Conservation (phyloP, 1,284 basidiomycete species). For the Microbotryum violaceum region DNA sequence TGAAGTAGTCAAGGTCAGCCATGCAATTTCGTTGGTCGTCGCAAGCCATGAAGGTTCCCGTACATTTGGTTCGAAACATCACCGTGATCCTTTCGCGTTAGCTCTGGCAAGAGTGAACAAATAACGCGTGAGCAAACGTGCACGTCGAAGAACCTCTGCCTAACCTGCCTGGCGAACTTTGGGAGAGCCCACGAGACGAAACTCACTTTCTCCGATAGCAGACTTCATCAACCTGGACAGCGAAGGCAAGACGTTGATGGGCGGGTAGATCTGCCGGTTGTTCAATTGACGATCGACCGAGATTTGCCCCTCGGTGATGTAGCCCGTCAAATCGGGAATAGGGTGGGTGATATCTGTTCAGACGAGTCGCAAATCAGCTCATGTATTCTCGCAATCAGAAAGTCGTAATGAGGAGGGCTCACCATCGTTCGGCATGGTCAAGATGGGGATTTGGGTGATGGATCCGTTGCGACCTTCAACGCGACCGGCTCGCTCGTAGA, state of each 20-base stretch:
- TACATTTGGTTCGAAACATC: conserved; percentile 97
- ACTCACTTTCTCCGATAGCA: conserved; percentile 81
- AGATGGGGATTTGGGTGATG: conserved; percentile 98
- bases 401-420: conserved; percentile 36
- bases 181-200: no score
- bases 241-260: conserved; percentile 98
- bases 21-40: neutral
- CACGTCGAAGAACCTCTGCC: no score
- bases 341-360: conserved; percentile 93
- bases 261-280: conserved; percentile 86
- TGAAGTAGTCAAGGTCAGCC: neutral
- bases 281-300: conserved; percentile 74
- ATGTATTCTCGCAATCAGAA: neutral
- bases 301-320: conserved; percentile 98
- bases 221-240: conserved; percentile 99
- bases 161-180: no score
- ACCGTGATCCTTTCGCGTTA: conserved; percentile 96
- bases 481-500: conserved; percentile 98
- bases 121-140: no score
- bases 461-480: conserved; percentile 96
- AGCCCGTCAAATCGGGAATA: conserved; percentile 98
- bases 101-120: conserved; percentile 30
- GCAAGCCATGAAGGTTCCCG: conserved; percentile 19
- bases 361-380: neutral
- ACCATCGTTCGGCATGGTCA: conserved; percentile 99